Evolutionary conservation across 345 rosid genomes (phyloP), one percentile per base, ranked within the genome.

Genomic region (Chamaenerion angustifolium): DNA sequence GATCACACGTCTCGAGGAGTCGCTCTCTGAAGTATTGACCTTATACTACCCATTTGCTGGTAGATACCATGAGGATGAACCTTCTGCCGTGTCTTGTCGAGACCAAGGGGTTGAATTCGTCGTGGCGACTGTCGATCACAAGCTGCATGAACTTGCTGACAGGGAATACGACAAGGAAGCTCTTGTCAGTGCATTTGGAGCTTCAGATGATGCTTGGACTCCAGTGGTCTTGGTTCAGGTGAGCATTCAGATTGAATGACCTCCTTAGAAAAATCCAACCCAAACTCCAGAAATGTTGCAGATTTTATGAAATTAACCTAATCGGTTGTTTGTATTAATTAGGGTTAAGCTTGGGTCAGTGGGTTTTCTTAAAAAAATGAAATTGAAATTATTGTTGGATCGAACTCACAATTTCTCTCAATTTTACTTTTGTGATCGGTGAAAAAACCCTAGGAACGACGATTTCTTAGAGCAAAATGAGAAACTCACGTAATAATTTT

Each of bases 51-150:
- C 37, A 1, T 16, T 41, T 8, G 53, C 59, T 1, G 37, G 59
- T 25, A 4, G 51, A 10, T 45, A 11, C 5, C 1, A 35, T 6
- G 8, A 5, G 37, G 44, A 16, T 11, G 44, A 15, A 11, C 12
- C n/a, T n/a, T n/a, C 4, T 11, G 45, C 25, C 15, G 15, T 56
- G 11, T 18, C 40, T 35, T 48, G 60, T 15, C 37, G 13, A 10
- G 53, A 48, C 46, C 46, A 21, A 56, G 60, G 60, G 27, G 53
- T 48, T 4, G 52, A 56, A 42, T 23, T 56, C n/a, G 13, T 48
- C 13, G 52, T 46, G 42, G 53, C 60, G 37, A 48, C 18, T 5
- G 60, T 14, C 13, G 44, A 56, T 21, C 16, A 51, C 11, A 37
- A 18, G 21, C 46, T 56, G 1, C 47, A 57, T 12, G 40, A 41